Base-by-base conservation (phyloP, 768 basidiomycete species). In the Xanthoconium stramineum region DNA sequence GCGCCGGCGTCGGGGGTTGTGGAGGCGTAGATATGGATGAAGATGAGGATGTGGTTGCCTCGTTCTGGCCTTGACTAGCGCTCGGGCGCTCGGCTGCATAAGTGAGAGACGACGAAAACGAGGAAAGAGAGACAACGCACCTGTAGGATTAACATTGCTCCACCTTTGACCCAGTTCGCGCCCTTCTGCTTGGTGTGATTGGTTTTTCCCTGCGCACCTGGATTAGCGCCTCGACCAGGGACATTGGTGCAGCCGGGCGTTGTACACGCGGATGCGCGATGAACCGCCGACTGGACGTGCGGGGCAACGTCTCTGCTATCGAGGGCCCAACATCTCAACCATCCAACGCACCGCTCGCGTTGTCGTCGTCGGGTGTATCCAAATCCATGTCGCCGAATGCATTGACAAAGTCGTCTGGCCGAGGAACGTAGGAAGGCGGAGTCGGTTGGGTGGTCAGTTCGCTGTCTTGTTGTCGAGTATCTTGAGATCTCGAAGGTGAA, bases 211-310 rank as follows among this genome's bases (percentile, higher is more conserved):
- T 55, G 10, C 69, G 64, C n/a, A 67, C 36, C 5, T 47, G 49
- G 30, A 69, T 70, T 28, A 69, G 56, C 19, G 28, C 50, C 1
- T 71, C 68, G 5, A 55, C 55, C 17, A 69, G 47, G 0, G 68
- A 56, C 57, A 63, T 55, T 3, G 61, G 58, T 29, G 58, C 28
- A 12, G 33, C 33, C 12, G 60, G 47, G 1, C 49, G 50, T 14
- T 63, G 67, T 1, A 61, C 8, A 32, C 69, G 68, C 6, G 69
- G 67, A 13, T 69, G 68, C 12, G 57, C 58, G 38, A 69, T 66
- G 32, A 61, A 28, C 13, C 56, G 65, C 0, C 38, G 62, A 14
- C 53, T 51, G 9, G 64, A 33, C 6, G 60, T 30, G 15, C 43
- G n/a, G n/a, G n/a, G n/a, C n/a, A 56, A n/a, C 1, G 56, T 33